phyloP scores from a whole-genome alignment of 495 filamentous ascomycete genomes.

The Hypoxylon fuscum region DNA sequence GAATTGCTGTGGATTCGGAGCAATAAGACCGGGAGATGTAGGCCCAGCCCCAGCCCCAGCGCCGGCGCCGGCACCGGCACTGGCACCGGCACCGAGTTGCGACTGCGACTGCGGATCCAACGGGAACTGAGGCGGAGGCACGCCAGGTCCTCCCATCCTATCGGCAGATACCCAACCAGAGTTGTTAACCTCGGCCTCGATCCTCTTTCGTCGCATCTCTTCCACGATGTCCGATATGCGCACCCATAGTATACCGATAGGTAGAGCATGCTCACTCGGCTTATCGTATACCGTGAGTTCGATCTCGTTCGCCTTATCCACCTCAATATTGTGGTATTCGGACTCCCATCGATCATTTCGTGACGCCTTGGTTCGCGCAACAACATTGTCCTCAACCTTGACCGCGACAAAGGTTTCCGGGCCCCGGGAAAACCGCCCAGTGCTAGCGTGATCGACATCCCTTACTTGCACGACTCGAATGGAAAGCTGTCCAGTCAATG shows the following conservation, averaged over 20 bases:
- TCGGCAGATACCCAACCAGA: conserved; percentile 97
- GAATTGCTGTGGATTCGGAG: conserved; percentile 30
- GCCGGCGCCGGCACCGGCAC: too few relatives aligned
- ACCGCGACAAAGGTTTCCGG: conserved; percentile 95
- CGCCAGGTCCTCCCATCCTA: conserved; percentile 71
- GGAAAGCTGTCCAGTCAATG: conserved; percentile 86
- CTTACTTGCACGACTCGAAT: conserved; percentile 87
- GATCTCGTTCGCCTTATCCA: conserved; percentile 98
- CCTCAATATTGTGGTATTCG: conserved; percentile 87
- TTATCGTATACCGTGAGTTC: conserved; percentile 98
- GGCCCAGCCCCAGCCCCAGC: conserved; percentile 36
- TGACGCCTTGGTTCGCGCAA: conserved; percentile 86
- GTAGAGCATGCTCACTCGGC: conserved; percentile 84
- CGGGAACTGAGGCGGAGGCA: conserved; percentile 61
- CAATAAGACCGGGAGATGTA: conserved; percentile 36
- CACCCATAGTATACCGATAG: conserved; percentile 96
- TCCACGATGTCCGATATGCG: conserved; percentile 97
- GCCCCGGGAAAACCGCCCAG: conserved; percentile 83
- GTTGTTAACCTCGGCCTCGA: conserved; percentile 89
- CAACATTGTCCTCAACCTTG: conserved; percentile 93
- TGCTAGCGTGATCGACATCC: conserved; percentile 93
- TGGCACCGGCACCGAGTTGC: conserved; percentile 55
- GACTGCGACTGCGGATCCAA: conserved; percentile 55
- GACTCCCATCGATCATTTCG: conserved; percentile 90
- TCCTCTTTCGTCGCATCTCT: conserved; percentile 96